Percentiles rank a stretch among this genome's conserved stretches.
Conservation (phyloP, 257 asterid species). For the Penstemon barbatus region DNA sequence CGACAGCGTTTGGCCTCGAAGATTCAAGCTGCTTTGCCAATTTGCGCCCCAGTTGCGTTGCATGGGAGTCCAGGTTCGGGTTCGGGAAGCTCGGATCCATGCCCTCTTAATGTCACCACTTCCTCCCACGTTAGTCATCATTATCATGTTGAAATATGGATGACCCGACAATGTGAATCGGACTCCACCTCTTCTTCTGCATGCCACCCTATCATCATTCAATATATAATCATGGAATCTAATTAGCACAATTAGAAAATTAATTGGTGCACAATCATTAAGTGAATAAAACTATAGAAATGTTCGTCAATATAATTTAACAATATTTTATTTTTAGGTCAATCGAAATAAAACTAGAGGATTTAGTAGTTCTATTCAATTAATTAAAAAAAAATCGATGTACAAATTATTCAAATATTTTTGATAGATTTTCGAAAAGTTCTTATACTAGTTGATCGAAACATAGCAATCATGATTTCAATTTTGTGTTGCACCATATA, state of each 20-base stretch:
- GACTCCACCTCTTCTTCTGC: conserved; percentile 67
- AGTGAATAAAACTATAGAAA: no score
- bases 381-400: no score
- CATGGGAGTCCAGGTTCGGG: conserved; percentile 52
- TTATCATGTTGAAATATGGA: conserved; percentile 59
- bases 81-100: conserved; percentile 56
- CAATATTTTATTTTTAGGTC: no score
- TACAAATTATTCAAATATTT: no score
- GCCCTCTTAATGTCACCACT: conserved; percentile 56
- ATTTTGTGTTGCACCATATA: no score
- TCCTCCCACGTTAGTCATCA: conserved; percentile 72
- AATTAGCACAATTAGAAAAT: no score
- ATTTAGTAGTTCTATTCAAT: no score
- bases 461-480: no score
- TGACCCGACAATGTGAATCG: conserved; percentile 69
- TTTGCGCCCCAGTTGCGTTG: conserved; percentile 74
- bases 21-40: conserved; percentile 54
- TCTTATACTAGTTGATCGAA: background rate
- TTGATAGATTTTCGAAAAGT: background rate
- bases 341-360: no score
- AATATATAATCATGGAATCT: no score
- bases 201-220: conserved; percentile 44
- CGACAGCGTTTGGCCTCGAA: conserved; percentile 56
- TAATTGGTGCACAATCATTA: no score
- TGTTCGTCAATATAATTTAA: no score